Evolutionary conservation across 352 stramenopile species (phyloP), one percentile per base, ranked within the genome.

Genomic region (Peronospora belbahrii): DNA sequence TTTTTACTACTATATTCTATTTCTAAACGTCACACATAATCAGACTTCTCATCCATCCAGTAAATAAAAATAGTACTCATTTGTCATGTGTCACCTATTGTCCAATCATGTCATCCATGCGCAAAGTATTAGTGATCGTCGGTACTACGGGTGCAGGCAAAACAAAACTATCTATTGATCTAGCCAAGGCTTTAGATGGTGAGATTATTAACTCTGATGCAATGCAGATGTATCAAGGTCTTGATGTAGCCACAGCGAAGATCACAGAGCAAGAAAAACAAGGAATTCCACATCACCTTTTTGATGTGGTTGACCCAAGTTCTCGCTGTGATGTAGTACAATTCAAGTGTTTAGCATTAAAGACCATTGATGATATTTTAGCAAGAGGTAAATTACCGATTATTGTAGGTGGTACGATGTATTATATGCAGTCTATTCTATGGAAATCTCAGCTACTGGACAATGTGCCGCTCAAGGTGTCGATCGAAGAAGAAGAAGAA

Each of bases 141-240:
- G 87, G 87, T 45, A 92, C 87, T n/a, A 96, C 87, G 18, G 87
- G 87, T 34, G 83, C 84, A 6, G 87, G 87, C 45, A 96, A 96
- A 69, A 95, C 87, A 6, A 96, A 96, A 70, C 77, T 96, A 24
- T 91, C 85, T 4, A 81, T 96, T 40, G 85, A 95, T 52, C 46
- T 96, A n/a, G 85, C 85, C 42, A 91, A 95, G 46, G 77, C 76
- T 11, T 66, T 95, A 24, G 79, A 75, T 40, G 87, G 87, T 7
- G 87, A 96, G 59, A 85, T 96, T 46, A 70, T 96, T 60, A 96
- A 96, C 56, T 89, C 82, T 18, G 87, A 96, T 42, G 82, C 82
- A 22, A 95, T 96, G 82, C 87, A 96, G 55, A 79, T 96, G 83
- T 95, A 96, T 57, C 68, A 74, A 6, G 85, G 82, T 0, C 59